These are phyloP conservation scores for Dipteronia sinensis DNA, from an alignment of 345 rosid species.

Conservation along the genomic window DNA sequence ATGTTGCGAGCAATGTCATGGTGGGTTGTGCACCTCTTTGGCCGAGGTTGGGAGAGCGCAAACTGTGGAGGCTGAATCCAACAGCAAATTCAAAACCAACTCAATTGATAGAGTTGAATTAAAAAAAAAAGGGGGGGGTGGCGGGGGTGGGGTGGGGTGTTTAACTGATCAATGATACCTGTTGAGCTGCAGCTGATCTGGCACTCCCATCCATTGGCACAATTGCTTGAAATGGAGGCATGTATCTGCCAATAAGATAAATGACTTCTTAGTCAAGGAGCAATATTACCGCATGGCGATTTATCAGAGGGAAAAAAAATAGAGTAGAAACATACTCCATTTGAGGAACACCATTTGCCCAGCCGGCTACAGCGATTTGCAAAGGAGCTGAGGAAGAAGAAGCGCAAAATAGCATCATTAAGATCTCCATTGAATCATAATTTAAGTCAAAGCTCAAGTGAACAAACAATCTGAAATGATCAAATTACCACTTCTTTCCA, in stretches of 20 bases:
- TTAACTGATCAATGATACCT: slow-evolving; percentile 29
- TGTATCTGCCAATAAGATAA: slow-evolving; percentile 34
- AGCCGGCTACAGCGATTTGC: slow-evolving; percentile 37
- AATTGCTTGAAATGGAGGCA: slow-evolving; percentile 35
- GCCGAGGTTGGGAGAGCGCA: slow-evolving; percentile 44
- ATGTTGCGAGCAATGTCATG: slow-evolving; percentile 56
- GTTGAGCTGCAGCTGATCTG: slow-evolving; percentile 31
- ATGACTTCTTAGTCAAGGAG: not conserved
- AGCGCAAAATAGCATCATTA: slow-evolving; percentile 8
- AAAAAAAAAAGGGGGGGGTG: not conserved
- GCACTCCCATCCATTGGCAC: slow-evolving; percentile 34
- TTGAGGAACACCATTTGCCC: slow-evolving; percentile 40
- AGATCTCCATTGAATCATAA: not conserved
- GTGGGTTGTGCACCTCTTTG: slow-evolving; percentile 61
- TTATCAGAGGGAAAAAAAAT: not conserved
- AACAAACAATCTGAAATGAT: not conserved
- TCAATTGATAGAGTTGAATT: not conserved
- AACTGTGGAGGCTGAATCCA: slow-evolving; percentile 34
- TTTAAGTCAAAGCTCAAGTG: not conserved
- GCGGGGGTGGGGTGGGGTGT: too few species aligned
- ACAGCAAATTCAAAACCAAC: slow-evolving; percentile 9
- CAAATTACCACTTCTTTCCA: slow-evolving; percentile 39
- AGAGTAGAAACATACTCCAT: slow-evolving; percentile 39
- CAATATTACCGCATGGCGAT: not conserved
- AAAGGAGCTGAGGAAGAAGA: slow-evolving; percentile 38